These are phyloP conservation scores for Lodderomyces theae DNA, from an alignment of 1,139 yeast species.

Conservation along the genomic window DNA sequence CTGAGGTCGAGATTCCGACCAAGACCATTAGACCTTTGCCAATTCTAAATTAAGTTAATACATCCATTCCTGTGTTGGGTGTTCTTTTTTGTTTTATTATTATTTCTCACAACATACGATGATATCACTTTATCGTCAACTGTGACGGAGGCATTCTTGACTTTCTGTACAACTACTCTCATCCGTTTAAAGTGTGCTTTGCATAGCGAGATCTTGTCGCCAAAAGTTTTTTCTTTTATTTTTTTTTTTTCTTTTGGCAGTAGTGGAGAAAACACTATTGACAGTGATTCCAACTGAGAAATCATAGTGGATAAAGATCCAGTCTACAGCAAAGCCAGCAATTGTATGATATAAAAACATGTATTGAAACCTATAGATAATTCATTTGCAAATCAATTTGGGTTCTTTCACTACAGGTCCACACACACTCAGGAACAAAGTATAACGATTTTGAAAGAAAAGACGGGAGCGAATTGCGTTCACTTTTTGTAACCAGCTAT, in stretches of 20 bases:
- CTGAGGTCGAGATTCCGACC: constrained; percentile 80
- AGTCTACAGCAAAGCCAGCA: not conserved
- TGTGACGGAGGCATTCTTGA: constrained; percentile 80
- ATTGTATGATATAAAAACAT: not conserved
- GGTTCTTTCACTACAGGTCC: not conserved
- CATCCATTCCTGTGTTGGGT: no score
- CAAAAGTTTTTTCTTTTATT: not conserved
- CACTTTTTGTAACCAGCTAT: not conserved
- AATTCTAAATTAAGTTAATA: constrained; percentile 40
- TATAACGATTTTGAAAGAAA: not conserved
- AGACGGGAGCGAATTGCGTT: not conserved
- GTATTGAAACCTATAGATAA: not conserved
- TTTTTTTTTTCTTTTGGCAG: not conserved
- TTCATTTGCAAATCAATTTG: not conserved
- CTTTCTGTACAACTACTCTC: constrained; percentile 89
- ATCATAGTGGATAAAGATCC: no score
- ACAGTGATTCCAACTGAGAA: no score
- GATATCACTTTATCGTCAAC: constrained; percentile 73
- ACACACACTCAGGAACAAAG: not conserved
- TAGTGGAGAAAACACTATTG: no score
- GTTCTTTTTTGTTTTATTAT: no score
- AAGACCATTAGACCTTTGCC: constrained; percentile 72
- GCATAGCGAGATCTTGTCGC: not conserved
- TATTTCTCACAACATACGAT: constrained; percentile 60
- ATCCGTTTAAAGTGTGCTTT: constrained; percentile 31